These are phyloP conservation scores for Tylopilus orsonianus DNA, from an alignment of 1,284 basidiomycete genomes.

Conservation along the genomic window DNA sequence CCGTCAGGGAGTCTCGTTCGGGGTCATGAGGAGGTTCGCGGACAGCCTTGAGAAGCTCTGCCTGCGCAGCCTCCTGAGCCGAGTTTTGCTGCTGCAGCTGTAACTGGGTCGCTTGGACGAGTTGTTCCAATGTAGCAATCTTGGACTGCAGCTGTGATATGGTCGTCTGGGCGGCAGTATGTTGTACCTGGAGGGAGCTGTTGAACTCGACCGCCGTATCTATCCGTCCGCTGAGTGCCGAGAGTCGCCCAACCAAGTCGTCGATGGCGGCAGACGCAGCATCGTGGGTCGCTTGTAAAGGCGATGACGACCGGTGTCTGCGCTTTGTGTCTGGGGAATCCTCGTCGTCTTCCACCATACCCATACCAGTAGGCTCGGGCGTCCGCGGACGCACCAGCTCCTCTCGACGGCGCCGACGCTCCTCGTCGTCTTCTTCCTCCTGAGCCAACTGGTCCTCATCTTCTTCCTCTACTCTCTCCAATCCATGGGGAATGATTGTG, in stretches of 20 bases:
- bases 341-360: conserved; percentile 51
- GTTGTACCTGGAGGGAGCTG: conserved; percentile 74
- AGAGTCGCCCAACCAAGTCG: conserved; percentile 72
- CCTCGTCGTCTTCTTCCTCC: conserved; percentile 46
- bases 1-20: conserved; percentile 47
- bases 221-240: conserved; percentile 72
- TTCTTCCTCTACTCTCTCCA: conserved; percentile 76
- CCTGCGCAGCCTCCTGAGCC: conserved; percentile 45
- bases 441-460: conserved; percentile 60
- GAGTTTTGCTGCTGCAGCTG: conserved; percentile 40
- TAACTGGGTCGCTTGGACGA: conserved; percentile 47
- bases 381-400: conserved; percentile 69
- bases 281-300: conserved; percentile 21
- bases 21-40: conserved; percentile 31
- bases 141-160: conserved; percentile 77
- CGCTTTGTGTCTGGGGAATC: conserved; percentile 27
- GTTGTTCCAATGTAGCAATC: conserved; percentile 56
- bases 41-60: conserved; percentile 40
- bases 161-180: conserved; percentile 74
- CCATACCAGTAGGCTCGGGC: conserved; percentile 71
- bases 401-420: conserved; percentile 48
- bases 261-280: conserved; percentile 39
- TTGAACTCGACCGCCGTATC: conserved; percentile 78
- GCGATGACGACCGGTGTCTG: conserved; percentile 18
- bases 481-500: conserved; percentile 63